Base-by-base conservation (phyloP, 2,329 filamentous ascomycete species). In the Claviceps purpurea region DNA sequence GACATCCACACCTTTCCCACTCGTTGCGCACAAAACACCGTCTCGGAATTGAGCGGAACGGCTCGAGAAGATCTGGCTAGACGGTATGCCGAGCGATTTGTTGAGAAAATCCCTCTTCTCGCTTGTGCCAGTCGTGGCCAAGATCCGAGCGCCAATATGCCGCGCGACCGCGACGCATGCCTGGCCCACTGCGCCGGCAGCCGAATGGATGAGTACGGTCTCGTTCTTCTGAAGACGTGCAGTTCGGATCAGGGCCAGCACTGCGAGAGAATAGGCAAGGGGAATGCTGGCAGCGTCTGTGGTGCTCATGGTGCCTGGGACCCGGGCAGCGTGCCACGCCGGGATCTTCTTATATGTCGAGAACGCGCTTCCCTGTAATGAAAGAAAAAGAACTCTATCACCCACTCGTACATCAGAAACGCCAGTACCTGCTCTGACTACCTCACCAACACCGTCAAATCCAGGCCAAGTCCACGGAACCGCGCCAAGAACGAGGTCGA, bases 191-290 rank as follows among this genome's bases (percentile, higher is more conserved):
- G 52, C 57, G 6, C 57, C 56, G 16, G 57, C 50, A 4, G 59
- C 65, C 1, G 60, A 54, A 47, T 68, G 66, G 20, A 67, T 61
- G 2, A 68, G 59, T 1, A 68, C 56, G 1, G 47, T 56, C 47
- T 67, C 64, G 8, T 64, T 66, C 2, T 62, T 60, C 6, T 56
- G 50, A 1, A 75, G 59, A 1, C 65, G 58, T 20, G 49, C 58
- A 44, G 49, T 50, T 26, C 46, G 49, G 5, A 51, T 20, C 2
- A 57, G 54, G 1, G 50, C 50, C 43, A 56, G 16, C 16, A 55
- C 46, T 20, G 54, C 49, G 39, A 52, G 49, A 34, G 45, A 51
- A 20, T 52, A 59, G 2, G 56, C 57, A n/a, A 58, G 50, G 0
- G 58, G 50, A 6, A 59, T 53, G 22, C 52, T 51, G 6, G 62